Evolutionary conservation across 495 filamentous ascomycete genomes (phyloP).

Genomic region (Aspergillus homomorphus): DNA sequence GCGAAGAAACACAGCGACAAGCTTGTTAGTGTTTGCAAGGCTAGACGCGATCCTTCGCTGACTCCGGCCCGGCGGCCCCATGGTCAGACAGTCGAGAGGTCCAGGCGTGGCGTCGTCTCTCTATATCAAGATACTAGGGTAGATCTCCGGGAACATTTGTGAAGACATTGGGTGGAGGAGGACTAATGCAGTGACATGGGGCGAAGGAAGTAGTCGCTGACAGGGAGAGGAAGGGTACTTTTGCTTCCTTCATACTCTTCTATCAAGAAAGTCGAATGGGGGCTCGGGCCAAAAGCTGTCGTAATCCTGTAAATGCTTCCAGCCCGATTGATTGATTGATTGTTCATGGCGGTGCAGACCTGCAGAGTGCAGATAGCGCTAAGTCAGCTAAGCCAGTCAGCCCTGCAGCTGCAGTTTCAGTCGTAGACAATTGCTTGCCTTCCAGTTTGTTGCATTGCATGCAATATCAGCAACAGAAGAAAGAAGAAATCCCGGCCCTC

Average conservation of each 20-base stretch:
- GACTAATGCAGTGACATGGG: background rate
- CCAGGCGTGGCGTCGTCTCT: background rate
- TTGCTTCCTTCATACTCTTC: background rate
- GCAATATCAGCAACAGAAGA: background rate
- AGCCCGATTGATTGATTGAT: background rate
- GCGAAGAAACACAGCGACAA: background rate
- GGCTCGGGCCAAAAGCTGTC: background rate
- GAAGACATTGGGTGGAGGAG: background rate
- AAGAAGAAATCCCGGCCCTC: background rate
- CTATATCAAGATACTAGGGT: background rate
- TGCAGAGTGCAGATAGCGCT: background rate
- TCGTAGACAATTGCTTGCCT: background rate
- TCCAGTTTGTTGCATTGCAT: background rate
- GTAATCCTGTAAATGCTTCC: background rate
- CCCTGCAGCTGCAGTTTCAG: background rate
- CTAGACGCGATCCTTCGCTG: background rate
- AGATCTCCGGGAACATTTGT: background rate
- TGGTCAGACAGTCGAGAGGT: background rate
- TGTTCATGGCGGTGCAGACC: background rate
- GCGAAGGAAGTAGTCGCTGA: background rate
- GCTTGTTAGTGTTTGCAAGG: background rate
- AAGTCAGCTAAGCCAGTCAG: background rate
- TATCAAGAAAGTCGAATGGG: background rate
- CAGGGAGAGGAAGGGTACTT: conserved; percentile 1
- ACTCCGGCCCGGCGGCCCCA: background rate